A percentile compares a stretch with the other conserved stretches of the same genome.
phyloP scores from a whole-genome alignment of 2,329 filamentous ascomycete genomes.

The Rhynchosporium agropyri region DNA sequence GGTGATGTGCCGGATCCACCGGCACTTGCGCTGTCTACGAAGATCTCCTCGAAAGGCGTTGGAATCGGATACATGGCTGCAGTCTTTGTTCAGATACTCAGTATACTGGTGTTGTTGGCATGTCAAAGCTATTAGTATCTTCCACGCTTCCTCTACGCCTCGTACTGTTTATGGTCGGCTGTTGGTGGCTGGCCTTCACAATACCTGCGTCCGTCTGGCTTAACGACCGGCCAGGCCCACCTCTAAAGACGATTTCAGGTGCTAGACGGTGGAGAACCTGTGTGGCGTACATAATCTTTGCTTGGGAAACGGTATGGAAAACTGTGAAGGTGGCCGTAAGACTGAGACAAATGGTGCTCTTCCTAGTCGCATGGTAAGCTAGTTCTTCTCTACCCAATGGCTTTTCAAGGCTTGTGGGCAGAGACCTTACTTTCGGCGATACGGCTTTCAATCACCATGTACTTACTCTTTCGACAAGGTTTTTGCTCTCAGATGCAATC shows the following conservation, averaged over 20 bases:
- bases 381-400: conserved; percentile 74
- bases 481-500: conserved; percentile 88
- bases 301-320: conserved; percentile 82
- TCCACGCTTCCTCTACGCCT: conserved; percentile 84
- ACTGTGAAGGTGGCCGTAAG: conserved; percentile 75
- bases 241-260: conserved; percentile 52
- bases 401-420: too few species aligned
- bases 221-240: conserved; percentile 84
- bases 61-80: conserved; percentile 90
- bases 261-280: conserved; percentile 48
- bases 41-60: conserved; percentile 88
- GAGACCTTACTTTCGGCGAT: too few species aligned
- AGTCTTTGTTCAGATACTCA: conserved; percentile 77
- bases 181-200: conserved; percentile 93
- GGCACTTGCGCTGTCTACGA: conserved; percentile 80
- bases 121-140: conserved; percentile 61
- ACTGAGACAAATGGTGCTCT: conserved; percentile 73
- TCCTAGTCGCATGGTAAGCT: conserved; percentile 78
- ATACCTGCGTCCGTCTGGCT: conserved; percentile 87
- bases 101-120: conserved; percentile 70
- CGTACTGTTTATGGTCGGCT: conserved; percentile 81
- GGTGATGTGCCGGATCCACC: conserved; percentile 56
- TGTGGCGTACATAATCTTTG: conserved; percentile 73
- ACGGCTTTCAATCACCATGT: neutral
- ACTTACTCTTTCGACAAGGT: conserved; percentile 63